Evolutionary conservation across 1,139 yeast genomes (phyloP), one percentile per base, ranked within the genome.

Genomic region (Debaryomyces sp.): DNA sequence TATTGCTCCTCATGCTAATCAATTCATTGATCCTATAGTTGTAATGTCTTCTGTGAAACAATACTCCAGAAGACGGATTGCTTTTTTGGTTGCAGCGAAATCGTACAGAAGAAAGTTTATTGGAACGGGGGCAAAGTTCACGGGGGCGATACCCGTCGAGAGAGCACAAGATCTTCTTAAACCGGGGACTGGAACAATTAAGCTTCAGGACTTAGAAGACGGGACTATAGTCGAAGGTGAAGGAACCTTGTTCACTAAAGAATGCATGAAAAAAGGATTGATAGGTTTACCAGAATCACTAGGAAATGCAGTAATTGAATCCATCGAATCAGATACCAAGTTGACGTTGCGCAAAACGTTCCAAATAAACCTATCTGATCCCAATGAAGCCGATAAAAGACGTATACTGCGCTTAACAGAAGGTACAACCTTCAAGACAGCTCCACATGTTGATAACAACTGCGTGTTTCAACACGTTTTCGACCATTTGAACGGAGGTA

Each of bases 131-230:
- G 83, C 90, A 8, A 68, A 73, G 48, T 66, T 83, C 55, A 77
- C 85, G 2, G 78, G 84, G 42, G 82, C 89, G 2, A 85, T 86
- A 37, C 90, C 91, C 0, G 92, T 87, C 13, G 87, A 85, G 48
- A 68, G 92, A 58, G 85, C 89, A 2, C 92, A 86, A 63, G 94
- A 87, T 62, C 66, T 82, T 47, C 64, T 87, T 52, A 70, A 67
- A 40, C 54, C 64, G 5, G 81, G 73, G 5, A 59, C 62, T 1
- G 87, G 89, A 3, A 71, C 67, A 21, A 78, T 85, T 7, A 63
- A 55, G 35, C 66, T 71, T 33, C 70, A 69, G 42, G 73, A 69
- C 17, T 42, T 60, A 29, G 61, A 62, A 22, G 68, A 70, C 43
- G 64, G 57, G 13, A 53, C 64, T 36, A 62, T 68, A n/a, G 67